These are phyloP conservation scores for Kitagawia praeruptora DNA, from an alignment of 129 eudicot species.

Conservation along the genomic window DNA sequence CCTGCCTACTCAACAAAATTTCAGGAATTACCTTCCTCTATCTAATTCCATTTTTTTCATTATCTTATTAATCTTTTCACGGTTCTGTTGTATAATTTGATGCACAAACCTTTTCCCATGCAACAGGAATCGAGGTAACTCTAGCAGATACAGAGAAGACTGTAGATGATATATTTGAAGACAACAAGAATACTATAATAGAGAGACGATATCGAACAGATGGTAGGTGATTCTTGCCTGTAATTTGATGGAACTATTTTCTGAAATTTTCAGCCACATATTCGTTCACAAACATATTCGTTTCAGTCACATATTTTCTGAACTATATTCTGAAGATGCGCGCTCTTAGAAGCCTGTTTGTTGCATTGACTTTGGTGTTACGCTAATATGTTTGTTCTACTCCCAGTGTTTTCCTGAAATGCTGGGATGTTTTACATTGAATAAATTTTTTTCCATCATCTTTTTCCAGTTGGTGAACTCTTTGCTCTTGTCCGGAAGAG, in stretches of 20 bases:
- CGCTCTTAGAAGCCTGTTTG: background rate
- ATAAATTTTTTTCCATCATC: background rate
- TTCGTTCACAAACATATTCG: background rate
- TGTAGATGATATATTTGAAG: slow-evolving; percentile 66
- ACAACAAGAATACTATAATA: slow-evolving; percentile 52
- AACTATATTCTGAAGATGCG: no score
- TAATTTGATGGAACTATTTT: background rate
- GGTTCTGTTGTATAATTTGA: background rate
- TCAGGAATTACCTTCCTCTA: background rate
- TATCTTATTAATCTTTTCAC: background rate
- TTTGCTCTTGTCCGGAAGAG: slow-evolving; percentile 77
- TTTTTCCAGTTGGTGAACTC: slow-evolving; percentile 69
- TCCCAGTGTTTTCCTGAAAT: no score
- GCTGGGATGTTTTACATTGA: background rate
- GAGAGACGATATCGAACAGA: slow-evolving; percentile 82
- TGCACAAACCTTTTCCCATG: background rate
- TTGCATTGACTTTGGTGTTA: background rate
- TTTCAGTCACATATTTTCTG: no score
- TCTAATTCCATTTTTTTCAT: background rate
- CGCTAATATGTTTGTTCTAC: background rate
- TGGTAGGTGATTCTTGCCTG: slow-evolving; percentile 34
- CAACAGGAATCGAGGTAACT: slow-evolving; percentile 63
- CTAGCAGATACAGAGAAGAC: slow-evolving; percentile 43
- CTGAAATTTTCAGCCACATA: background rate
- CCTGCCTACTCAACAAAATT: background rate